A percentile compares a stretch with the other conserved stretches of the same genome.
These are phyloP conservation scores for Termitomyces sp. DNA, from an alignment of 768 basidiomycete species.

Conservation along the genomic window DNA sequence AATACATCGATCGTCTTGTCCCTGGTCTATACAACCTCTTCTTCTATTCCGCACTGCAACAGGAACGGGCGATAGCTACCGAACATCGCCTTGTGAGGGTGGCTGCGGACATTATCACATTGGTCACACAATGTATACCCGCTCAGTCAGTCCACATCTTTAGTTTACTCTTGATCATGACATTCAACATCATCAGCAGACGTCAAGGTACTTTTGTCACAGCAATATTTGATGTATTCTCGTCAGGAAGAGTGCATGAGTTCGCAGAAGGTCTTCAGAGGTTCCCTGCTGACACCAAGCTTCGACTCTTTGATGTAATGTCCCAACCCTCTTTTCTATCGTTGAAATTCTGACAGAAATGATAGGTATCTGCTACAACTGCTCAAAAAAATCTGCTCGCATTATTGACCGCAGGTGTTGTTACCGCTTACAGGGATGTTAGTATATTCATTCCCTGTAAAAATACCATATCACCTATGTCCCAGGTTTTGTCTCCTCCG, in stretches of 20 bases:
- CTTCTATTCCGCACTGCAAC: slow-evolving; percentile 39
- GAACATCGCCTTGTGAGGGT: slow-evolving; percentile 56
- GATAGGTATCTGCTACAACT: slow-evolving; percentile 41
- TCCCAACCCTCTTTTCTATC: slow-evolving; percentile 6
- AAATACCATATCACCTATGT: neutral
- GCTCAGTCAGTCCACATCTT: slow-evolving; percentile 53
- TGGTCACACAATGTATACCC: slow-evolving; percentile 63
- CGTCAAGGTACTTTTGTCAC: slow-evolving; percentile 60
- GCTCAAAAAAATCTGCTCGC: slow-evolving; percentile 62
- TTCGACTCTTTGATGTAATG: slow-evolving; percentile 54
- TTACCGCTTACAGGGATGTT: slow-evolving; percentile 70
- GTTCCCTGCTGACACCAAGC: slow-evolving; percentile 34
- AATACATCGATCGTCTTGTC: slow-evolving; percentile 77
- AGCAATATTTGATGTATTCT: slow-evolving; percentile 52
- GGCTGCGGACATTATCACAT: slow-evolving; percentile 63
- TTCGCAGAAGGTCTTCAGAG: slow-evolving; percentile 59
- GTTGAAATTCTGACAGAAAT: slow-evolving; percentile 4
- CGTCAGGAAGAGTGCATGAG: slow-evolving; percentile 48
- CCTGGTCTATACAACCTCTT: slow-evolving; percentile 69
- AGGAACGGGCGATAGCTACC: slow-evolving; percentile 30
- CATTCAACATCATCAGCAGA: slow-evolving; percentile 36
- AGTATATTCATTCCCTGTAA: slow-evolving; percentile 9
- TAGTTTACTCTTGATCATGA: neutral
- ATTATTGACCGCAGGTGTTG: slow-evolving; percentile 64
- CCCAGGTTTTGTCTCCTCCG: slow-evolving; percentile 53